phyloP scores from a whole-genome alignment of 108 stramenopile species.

The Cyclostephanos tholiformis region DNA sequence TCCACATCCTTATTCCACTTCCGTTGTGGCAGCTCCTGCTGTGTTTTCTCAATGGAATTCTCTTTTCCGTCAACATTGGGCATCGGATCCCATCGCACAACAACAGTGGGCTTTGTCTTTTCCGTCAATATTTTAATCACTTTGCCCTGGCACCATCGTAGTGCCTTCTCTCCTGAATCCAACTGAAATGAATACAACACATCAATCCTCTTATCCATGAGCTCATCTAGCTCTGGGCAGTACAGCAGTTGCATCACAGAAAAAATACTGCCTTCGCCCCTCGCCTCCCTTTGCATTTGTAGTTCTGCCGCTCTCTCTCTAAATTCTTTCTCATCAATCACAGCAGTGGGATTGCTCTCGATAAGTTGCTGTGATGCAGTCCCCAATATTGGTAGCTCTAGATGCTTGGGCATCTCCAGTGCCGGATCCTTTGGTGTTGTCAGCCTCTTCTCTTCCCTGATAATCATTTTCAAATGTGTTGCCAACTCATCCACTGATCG shows the following conservation, averaged over 20 bases:
- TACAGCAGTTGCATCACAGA: constrained; percentile 15
- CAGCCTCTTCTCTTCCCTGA: no score
- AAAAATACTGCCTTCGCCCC: constrained; percentile 16
- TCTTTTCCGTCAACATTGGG: constrained; percentile 7
- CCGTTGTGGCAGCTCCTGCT: not conserved
- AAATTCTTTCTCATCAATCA: no score
- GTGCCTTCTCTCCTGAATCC: not conserved
- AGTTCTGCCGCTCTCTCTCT: no score
- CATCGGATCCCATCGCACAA: constrained; percentile 8
- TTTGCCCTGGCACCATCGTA: constrained; percentile 18
- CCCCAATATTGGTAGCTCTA: no score
- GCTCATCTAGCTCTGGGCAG: constrained; percentile 9
- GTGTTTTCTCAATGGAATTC: constrained; percentile 6
- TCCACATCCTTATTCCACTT: constrained; percentile 19
- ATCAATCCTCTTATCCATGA: constrained; percentile 15
- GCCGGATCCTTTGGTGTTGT: no score
- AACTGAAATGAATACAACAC: constrained; percentile 10
- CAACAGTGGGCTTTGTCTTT: not conserved
- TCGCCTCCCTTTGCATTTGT: not conserved
- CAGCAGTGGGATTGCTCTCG: no score
- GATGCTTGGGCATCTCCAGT: no score
- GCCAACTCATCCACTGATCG: no score
- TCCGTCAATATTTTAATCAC: constrained; percentile 1
- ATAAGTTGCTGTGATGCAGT: no score
- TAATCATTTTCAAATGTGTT: no score